These are phyloP conservation scores for Ganoderma sinense DNA, from an alignment of 1,284 basidiomycete genomes.

Conservation along the genomic window DNA sequence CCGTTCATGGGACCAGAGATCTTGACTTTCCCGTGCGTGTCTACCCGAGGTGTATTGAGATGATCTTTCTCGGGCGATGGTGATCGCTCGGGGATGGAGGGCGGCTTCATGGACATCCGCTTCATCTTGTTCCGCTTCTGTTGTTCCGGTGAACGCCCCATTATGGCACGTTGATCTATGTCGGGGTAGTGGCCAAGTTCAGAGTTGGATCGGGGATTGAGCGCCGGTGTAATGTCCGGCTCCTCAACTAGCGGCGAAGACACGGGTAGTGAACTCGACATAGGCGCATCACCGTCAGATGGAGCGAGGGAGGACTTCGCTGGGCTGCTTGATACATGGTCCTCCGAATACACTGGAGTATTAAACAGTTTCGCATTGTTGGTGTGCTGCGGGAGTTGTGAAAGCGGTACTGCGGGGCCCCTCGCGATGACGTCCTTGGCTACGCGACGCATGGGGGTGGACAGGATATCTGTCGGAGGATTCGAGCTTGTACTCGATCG, in stretches of 20 bases:
- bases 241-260: slow-evolving; percentile 54
- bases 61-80: slow-evolving; percentile 66
- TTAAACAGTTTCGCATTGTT: slow-evolving; percentile 68
- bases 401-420: slow-evolving; percentile 64
- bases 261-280: slow-evolving; percentile 64
- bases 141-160: slow-evolving; percentile 60
- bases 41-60: slow-evolving; percentile 40
- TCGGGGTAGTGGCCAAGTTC: slow-evolving; percentile 83
- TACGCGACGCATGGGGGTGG: slow-evolving; percentile 46
- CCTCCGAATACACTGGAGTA: slow-evolving; percentile 46
- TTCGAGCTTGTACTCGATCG: slow-evolving; percentile 67
- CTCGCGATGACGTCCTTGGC: slow-evolving; percentile 71
- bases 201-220: slow-evolving; percentile 71
- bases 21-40: slow-evolving; percentile 69
- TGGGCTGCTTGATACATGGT: slow-evolving; percentile 52
- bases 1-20: slow-evolving; percentile 93
- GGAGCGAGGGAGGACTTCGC: slow-evolving; percentile 55
- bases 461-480: slow-evolving; percentile 41
- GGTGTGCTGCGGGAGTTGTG: slow-evolving; percentile 61
- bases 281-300: slow-evolving; percentile 56
- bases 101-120: slow-evolving; percentile 61
- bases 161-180: slow-evolving; percentile 43
- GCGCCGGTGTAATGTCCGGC: slow-evolving; percentile 44
- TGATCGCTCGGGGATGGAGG: slow-evolving; percentile 62
- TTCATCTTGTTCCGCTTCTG: slow-evolving; percentile 53